These are phyloP conservation scores for Prototheca stagnorum DNA, from an alignment of 163 green algal genomes.

Conservation along the genomic window DNA sequence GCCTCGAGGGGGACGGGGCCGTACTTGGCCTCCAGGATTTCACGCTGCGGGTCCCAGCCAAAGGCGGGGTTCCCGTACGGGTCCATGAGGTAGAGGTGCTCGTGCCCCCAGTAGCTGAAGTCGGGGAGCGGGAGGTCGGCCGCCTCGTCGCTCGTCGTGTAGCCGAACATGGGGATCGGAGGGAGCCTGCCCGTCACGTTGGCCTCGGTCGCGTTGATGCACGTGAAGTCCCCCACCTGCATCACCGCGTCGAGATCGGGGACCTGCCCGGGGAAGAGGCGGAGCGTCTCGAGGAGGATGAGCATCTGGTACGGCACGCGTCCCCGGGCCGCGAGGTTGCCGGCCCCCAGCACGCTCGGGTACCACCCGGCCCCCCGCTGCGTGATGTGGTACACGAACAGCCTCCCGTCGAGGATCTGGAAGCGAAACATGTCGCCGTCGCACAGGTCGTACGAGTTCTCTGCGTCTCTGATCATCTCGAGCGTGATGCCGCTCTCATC, in stretches of 20 bases:
- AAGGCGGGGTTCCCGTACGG: conserved; percentile 11
- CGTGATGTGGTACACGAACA: conserved; percentile 31
- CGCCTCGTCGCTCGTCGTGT: conserved; percentile 11
- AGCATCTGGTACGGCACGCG: conserved; percentile 27
- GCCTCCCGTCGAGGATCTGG: conserved; percentile 22
- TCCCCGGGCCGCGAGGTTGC: conserved; percentile 18
- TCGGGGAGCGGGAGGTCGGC: conserved; percentile 28
- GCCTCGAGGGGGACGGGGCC: not conserved
- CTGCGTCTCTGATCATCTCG: not conserved
- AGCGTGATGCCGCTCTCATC: conserved; percentile 6
- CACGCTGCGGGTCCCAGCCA: conserved; percentile 23
- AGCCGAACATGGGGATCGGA: conserved; percentile 18
- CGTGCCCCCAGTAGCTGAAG: conserved; percentile 27
- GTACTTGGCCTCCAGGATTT: conserved; percentile 17
- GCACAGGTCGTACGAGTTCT: conserved; percentile 9
- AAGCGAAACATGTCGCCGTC: conserved; percentile 22
- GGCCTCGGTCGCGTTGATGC: conserved; percentile 3
- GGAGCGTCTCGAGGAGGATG: conserved; percentile 20
- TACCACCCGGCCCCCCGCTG: conserved; percentile 28
- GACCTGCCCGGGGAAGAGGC: conserved; percentile 25
- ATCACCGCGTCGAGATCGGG: conserved; percentile 28
- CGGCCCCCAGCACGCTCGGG: conserved; percentile 14
- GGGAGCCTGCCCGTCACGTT: not conserved
- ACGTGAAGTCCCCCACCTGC: conserved; percentile 25
- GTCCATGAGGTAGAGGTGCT: conserved; percentile 22